These are phyloP conservation scores for Pisolithus marmoratus DNA, from an alignment of 768 basidiomycete species.

Conservation along the genomic window DNA sequence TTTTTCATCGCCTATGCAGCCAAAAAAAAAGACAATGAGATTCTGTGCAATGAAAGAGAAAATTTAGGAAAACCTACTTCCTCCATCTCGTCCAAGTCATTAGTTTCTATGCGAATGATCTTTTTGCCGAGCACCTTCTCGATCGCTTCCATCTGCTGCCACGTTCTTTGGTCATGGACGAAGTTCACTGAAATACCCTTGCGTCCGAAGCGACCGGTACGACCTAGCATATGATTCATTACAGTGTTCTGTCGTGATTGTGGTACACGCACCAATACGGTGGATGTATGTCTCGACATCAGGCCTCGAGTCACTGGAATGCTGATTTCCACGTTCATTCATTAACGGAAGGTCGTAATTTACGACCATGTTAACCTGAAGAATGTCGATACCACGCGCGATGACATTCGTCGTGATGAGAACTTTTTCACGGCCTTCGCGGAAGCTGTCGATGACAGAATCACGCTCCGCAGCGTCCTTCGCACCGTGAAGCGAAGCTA, in stretches of 20 bases:
- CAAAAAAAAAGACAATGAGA: not conserved
- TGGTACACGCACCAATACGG: constrained; percentile 70
- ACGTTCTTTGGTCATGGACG: constrained; percentile 85
- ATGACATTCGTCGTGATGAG: constrained; percentile 99
- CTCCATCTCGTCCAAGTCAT: constrained; percentile 92
- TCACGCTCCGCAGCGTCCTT: constrained; percentile 91
- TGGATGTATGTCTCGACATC: constrained; percentile 98
- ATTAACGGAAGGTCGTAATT: constrained; percentile 94
- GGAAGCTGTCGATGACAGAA: constrained; percentile 87
- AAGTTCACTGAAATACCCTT: constrained; percentile 98
- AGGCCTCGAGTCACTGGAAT: constrained; percentile 50
- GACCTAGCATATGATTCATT: constrained; percentile 49
- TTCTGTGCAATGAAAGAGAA: not conserved
- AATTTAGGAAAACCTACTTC: constrained; percentile 47
- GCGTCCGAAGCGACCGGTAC: constrained; percentile 96
- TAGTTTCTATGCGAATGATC: constrained; percentile 83
- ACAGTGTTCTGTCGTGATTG: not conserved
- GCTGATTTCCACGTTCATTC: constrained; percentile 54
- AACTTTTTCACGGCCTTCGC: constrained; percentile 94
- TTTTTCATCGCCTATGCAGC: constrained; percentile 73
- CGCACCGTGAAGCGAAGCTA: constrained; percentile 91
- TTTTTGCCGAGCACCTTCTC: constrained; percentile 70
- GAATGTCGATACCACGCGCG: constrained; percentile 95
- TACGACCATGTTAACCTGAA: constrained; percentile 99
- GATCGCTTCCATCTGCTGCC: constrained; percentile 86